These are phyloP conservation scores for Rutstroemia sydowiana DNA, from an alignment of 2,329 filamentous ascomycete genomes.

Conservation along the genomic window DNA sequence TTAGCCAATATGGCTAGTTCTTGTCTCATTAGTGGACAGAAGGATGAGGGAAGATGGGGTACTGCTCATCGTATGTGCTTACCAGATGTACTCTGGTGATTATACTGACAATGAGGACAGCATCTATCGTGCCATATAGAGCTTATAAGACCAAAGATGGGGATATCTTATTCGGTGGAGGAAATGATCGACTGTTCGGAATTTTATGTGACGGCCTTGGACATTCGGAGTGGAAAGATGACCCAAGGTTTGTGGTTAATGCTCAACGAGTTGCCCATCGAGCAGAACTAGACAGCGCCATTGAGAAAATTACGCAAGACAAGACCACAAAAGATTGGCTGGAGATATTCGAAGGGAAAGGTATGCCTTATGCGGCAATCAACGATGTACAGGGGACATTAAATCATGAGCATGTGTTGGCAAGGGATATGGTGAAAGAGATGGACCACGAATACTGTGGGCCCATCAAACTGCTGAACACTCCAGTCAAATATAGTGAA, in stretches of 20 bases:
- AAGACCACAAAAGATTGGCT: conserved; percentile 88
- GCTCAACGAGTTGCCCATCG: conserved; percentile 61
- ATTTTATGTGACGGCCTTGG: conserved; percentile 55
- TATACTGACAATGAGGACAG: conserved; percentile 34
- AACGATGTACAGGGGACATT: conserved; percentile 86
- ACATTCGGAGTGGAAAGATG: conserved; percentile 50
- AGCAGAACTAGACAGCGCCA: conserved; percentile 66
- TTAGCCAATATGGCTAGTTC: conserved; percentile 94
- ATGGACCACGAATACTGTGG: conserved; percentile 79
- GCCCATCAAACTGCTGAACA: conserved; percentile 82
- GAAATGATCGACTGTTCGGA: conserved; percentile 64
- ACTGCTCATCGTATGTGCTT: conserved; percentile 76
- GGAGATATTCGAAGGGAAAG: conserved; percentile 75
- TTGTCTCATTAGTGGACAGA: conserved; percentile 77
- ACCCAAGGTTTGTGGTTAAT: conserved; percentile 54
- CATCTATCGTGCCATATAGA: conserved; percentile 94
- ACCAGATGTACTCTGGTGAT: no score
- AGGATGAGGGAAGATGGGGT: conserved; percentile 86
- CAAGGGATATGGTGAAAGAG: conserved; percentile 83
- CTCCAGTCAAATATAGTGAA: conserved; percentile 88
- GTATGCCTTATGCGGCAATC: conserved; percentile 89
- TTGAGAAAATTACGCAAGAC: conserved; percentile 65
- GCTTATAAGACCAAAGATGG: conserved; percentile 70
- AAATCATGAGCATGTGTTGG: conserved; percentile 75
- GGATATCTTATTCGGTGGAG: conserved; percentile 63